phyloP scores from a whole-genome alignment of 2,329 filamentous ascomycete species.

The Claviceps quebecensis region DNA sequence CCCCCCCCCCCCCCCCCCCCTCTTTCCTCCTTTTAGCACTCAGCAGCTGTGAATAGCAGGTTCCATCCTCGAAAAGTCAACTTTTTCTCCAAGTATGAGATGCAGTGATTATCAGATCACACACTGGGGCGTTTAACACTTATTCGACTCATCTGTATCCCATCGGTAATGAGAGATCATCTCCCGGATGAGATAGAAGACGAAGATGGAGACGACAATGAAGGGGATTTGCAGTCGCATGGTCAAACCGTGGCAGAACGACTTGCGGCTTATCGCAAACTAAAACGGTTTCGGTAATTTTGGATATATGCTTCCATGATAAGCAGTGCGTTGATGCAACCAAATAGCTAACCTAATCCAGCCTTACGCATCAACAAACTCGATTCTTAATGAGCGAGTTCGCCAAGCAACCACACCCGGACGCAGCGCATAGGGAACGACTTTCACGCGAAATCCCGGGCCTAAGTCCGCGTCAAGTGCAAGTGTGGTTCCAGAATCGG shows the following conservation, averaged over 20 bases:
- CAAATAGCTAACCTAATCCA: slow-evolving; percentile 27
- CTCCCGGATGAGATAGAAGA: slow-evolving; percentile 38
- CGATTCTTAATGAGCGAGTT: slow-evolving; percentile 96
- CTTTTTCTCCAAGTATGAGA: neutral
- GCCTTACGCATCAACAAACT: slow-evolving; percentile 93
- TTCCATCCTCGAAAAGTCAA: neutral
- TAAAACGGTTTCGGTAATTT: slow-evolving; percentile 66
- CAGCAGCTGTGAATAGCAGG: neutral
- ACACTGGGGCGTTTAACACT: neutral
- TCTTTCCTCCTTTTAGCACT: neutral
- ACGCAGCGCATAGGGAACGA: slow-evolving; percentile 78
- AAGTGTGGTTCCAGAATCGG: slow-evolving; percentile 98
- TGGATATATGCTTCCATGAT: neutral
- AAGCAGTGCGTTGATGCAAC: neutral
- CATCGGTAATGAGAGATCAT: neutral
- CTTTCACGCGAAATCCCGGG: slow-evolving; percentile 84
- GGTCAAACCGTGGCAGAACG: slow-evolving; percentile 43
- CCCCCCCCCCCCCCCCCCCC: too few relatives aligned
- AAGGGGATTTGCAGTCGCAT: slow-evolving; percentile 18
- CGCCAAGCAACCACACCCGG: slow-evolving; percentile 83
- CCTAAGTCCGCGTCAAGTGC: slow-evolving; percentile 79
- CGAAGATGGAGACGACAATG: slow-evolving; percentile 39
- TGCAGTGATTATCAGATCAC: neutral
- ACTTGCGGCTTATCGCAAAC: slow-evolving; percentile 45
- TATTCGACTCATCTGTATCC: neutral